Percentiles rank a stretch among this genome's conserved stretches.
phyloP scores from a whole-genome alignment of 2,329 filamentous ascomycete genomes.

The Neofusicoccum cordaticola region DNA sequence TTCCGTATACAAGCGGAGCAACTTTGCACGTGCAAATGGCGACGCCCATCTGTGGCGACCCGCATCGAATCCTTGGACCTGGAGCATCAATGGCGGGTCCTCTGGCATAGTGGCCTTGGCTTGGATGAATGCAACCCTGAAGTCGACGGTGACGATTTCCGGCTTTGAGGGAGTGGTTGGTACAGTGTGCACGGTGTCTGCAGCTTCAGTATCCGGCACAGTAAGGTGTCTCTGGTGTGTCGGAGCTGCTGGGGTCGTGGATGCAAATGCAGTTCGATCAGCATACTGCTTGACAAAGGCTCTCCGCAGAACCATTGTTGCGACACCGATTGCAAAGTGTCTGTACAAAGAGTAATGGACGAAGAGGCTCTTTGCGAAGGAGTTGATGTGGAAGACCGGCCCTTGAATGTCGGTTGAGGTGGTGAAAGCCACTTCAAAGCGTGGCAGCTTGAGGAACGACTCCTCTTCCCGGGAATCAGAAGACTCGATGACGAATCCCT shows the following conservation, averaged over 20 bases:
- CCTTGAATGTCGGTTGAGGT: constrained; percentile 84
- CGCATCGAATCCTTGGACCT: constrained; percentile 77
- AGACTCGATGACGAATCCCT: constrained; percentile 87
- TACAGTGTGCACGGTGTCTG: constrained; percentile 25
- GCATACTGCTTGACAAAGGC: constrained; percentile 36
- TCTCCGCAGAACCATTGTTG: constrained; percentile 64
- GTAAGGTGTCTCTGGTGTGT: constrained; percentile 26
- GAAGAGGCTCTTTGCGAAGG: constrained; percentile 73
- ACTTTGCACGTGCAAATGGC: constrained; percentile 73
- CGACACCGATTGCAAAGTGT: constrained; percentile 85
- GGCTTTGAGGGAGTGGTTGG: constrained; percentile 27
- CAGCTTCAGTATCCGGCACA: constrained; percentile 32
- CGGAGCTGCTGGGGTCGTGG: constrained; percentile 20
- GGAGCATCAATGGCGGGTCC: constrained; percentile 88
- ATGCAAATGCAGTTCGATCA: neutral
- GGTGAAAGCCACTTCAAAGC: constrained; percentile 81
- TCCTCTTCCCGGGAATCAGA: constrained; percentile 80
- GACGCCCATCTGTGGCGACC: constrained; percentile 84
- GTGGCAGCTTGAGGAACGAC: constrained; percentile 80
- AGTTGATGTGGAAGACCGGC: constrained; percentile 82
- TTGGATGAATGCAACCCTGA: constrained; percentile 79
- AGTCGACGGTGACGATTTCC: constrained; percentile 78
- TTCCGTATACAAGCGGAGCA: constrained; percentile 83
- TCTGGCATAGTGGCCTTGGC: constrained; percentile 84
- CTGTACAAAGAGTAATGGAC: constrained; percentile 90